These are phyloP conservation scores for Anisogramma anomala DNA, from an alignment of 2,329 filamentous ascomycete genomes.

Conservation along the genomic window DNA sequence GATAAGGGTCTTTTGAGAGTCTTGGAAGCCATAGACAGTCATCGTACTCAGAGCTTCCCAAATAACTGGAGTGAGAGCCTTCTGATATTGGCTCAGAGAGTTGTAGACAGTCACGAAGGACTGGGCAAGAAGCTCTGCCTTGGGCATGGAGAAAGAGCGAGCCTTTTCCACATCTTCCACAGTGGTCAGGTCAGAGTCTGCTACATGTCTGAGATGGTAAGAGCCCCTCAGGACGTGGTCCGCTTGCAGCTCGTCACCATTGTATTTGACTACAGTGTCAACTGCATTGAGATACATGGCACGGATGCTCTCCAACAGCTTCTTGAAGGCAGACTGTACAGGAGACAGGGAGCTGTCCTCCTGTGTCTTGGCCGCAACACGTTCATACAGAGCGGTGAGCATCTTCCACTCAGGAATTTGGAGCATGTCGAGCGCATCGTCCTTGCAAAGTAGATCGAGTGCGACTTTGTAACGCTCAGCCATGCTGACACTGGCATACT, in stretches of 20 bases:
- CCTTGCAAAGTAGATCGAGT: constrained; percentile 24
- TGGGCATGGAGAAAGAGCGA: constrained; percentile 27
- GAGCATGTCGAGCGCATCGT: constrained; percentile 22
- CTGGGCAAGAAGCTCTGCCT: constrained; percentile 17
- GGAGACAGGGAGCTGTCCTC: not conserved
- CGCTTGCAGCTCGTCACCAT: not conserved
- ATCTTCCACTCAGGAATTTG: constrained; percentile 25
- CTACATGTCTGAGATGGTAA: too few species aligned
- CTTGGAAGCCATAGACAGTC: not conserved
- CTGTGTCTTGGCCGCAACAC: constrained; percentile 6
- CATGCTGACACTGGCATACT: constrained; percentile 43
- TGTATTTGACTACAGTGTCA: not conserved
- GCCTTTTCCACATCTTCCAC: constrained; percentile 22
- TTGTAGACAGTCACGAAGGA: constrained; percentile 18
- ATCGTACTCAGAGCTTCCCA: constrained; percentile 20
- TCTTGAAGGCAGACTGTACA: constrained; percentile 4
- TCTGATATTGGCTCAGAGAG: constrained; percentile 23
- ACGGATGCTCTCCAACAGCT: constrained; percentile 10
- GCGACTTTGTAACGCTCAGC: constrained; percentile 31
- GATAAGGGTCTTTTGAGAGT: not conserved
- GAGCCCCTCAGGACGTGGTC: not conserved
- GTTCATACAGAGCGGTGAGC: constrained; percentile 13
- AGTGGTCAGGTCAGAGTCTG: too few species aligned
- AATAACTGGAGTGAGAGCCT: constrained; percentile 26
- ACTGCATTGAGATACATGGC: constrained; percentile 9